These are phyloP conservation scores for Gorgonomyces haynaldii DNA, from an alignment of 192 early-diverging fungal genomes.

Conservation along the genomic window DNA sequence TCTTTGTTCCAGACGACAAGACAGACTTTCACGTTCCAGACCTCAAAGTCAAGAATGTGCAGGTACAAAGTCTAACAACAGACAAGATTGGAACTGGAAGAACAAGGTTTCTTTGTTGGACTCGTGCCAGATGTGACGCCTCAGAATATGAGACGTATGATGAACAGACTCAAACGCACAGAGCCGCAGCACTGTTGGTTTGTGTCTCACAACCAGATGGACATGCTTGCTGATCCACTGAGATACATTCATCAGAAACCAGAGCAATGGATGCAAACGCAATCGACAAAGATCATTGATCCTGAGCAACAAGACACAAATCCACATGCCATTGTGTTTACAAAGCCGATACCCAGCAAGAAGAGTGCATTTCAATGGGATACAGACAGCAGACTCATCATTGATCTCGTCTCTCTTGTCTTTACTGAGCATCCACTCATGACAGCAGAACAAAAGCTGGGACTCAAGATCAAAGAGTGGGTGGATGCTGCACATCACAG, in stretches of 20 bases:
- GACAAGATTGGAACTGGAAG: no score
- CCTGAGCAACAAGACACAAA: background rate
- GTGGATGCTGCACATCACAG: slow-evolving; percentile 18
- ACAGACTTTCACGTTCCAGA: no score
- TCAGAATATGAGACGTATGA: slow-evolving; percentile 3
- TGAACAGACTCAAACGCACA: slow-evolving; percentile 3
- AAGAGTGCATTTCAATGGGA: background rate
- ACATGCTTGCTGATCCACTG: slow-evolving; percentile 1
- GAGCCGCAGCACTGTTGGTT: slow-evolving; percentile 4
- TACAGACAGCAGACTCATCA: slow-evolving; percentile 14
- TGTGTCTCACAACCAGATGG: background rate
- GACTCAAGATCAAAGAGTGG: slow-evolving; percentile 21
- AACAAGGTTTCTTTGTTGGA: slow-evolving; percentile 10
- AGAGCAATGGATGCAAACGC: background rate
- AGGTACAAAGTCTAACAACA: no score
- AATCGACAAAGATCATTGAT: background rate
- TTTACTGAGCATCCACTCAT: slow-evolving; percentile 38
- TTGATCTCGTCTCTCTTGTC: slow-evolving; percentile 21
- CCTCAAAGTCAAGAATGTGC: no score
- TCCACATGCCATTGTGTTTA: background rate
- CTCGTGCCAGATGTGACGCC: slow-evolving; percentile 2
- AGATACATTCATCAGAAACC: background rate
- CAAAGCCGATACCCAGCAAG: background rate
- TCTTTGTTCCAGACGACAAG: no score
- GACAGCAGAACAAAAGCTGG: slow-evolving; percentile 27